Base-by-base conservation (phyloP, 2,329 filamentous ascomycete genomes). In the Trichoderma arundinaceum region DNA sequence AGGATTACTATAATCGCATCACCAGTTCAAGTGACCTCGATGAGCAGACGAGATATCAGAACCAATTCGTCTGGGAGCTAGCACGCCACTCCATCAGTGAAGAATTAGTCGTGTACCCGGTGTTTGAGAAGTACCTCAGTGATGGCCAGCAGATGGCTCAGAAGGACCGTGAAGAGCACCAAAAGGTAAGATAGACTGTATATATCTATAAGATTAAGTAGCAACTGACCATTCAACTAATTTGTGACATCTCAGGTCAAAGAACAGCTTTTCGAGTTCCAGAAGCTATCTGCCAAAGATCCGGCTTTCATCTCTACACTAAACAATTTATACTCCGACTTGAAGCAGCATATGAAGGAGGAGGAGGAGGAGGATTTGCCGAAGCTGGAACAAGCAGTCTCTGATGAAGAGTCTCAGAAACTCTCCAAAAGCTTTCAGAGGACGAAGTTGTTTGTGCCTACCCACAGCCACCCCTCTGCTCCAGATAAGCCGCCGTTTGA, bases 101-200 rank as follows among this genome's bases (percentile, higher is more conserved):
- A 66, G 81, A 84, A 68, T 70, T 84, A 0, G 76, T 86, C 12
- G 75, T 87, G 0, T 86, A 86, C 66, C 84, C 84, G 0, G 83
- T 81, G 1, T 75, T 87, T 19, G 82, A 85, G 70, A 79, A 81
- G 66, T 72, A 83, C 59, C 67, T 86, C 22, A 28, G 32, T 1
- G 71, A 76, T 1, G 83, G 83, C 48, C 75, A 77, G 33, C 67
- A 71, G 1, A 72, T 83, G 67, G 81, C 82, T 0, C 78, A 83
- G n/a, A 78, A 78, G 46, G 82, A 86, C 69, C 78, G 83, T 9
- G 67, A 74, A 2, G 79, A 84, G 66, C 82, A 85, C 68, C 79
- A 81, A 49, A 69, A 71, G n/a, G 81, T 82, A 71, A 19, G 69
- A 56, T 19, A 4, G 15, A 19, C 43, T 17, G 17, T 28, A 19